Base-by-base conservation (phyloP, 305 asterid genomes). In the Fraxinus velutina region DNA sequence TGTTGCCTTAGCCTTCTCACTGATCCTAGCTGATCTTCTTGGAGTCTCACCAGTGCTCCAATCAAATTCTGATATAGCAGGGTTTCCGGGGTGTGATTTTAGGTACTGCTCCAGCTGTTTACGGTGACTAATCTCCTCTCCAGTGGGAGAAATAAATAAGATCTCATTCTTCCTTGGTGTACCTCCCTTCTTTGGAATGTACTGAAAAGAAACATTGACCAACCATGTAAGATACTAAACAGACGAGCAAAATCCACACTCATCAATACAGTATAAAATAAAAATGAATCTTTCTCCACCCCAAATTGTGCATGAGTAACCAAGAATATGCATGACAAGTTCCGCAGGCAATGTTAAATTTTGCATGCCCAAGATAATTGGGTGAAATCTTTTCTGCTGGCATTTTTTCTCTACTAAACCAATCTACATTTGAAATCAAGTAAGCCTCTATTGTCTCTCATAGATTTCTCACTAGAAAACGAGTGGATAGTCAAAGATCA, bases 1-100 rank as follows among this genome's bases (percentile, higher is more conserved):
- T 19, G 88, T 88, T n/a, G 89, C 83, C 89, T 92, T 94, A 27
- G 75, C 90, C 88, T 90, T 94, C 87, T 88, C 94, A 24, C 91
- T 90, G 88, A 96, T 93, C 86, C 99, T 91, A 24, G 97, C 92
- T 2, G 99, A 96, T 80, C 99, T 89, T 80, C 99, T 89, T 1
- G 94, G 98, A 24, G 94, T 90, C 79, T 93, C 98, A 29, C 96
- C 96, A 0, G 96, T 90, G 78, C 92, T 88, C 99, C 99, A 96
- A 79, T 96, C 98, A 76, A 96, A 96, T 71, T 92, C 98, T 0
- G 93, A 87, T 4, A 84, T 24, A 4, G 92, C 81, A 34, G 98
- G 97, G 83, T 81, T 88, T 64, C 97, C 98, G 7, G 91, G 84
- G 42, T 93, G 94, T 0, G 91, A 74, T 79, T 96, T 96, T 47